A percentile compares a stretch with the other conserved stretches of the same genome.
These are phyloP conservation scores for Clavispora santaluciae DNA, from an alignment of 805 yeast species.

Conservation along the genomic window DNA sequence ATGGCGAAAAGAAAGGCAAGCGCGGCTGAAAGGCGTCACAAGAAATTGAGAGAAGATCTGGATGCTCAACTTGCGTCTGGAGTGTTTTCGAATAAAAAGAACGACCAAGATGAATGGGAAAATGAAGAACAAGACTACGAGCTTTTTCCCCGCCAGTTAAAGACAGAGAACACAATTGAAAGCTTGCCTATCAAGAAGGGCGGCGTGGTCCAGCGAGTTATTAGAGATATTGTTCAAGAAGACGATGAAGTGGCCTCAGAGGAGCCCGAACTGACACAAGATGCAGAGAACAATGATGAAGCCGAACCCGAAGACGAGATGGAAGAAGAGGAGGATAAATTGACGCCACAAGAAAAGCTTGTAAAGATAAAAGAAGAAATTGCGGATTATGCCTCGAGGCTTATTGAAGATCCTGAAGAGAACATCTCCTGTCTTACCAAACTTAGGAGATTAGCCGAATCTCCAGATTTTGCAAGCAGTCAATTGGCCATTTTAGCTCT, in stretches of 20 bases:
- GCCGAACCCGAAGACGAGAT: conserved; percentile 12
- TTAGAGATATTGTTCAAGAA: conserved; percentile 29
- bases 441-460: conserved; percentile 63
- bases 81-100: conserved; percentile 19
- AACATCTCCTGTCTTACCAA: conserved; percentile 61
- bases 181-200: conserved; percentile 73
- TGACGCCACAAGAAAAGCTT: conserved; percentile 50
- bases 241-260: conserved; percentile 17
- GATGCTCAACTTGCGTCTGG: conserved; percentile 39
- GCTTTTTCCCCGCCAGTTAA: conserved; percentile 55
- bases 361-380: conserved; percentile 71
- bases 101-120: conserved; percentile 47
- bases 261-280: conserved; percentile 12
- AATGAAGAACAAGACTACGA: conserved; percentile 80
- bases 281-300: conserved; percentile 3
- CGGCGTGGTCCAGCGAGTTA: conserved; percentile 70
- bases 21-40: conserved; percentile 11
- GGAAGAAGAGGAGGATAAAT: conserved; percentile 28
- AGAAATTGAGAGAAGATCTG: conserved; percentile 34
- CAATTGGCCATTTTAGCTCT: conserved; percentile 74
- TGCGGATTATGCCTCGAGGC: conserved; percentile 70
- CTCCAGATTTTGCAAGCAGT: conserved; percentile 59
- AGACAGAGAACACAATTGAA: conserved; percentile 46
- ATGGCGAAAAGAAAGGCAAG: conserved; percentile 15
- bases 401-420: conserved; percentile 89